These are phyloP conservation scores for Pythium chondricola DNA, from an alignment of 352 stramenopile species.

Conservation along the genomic window DNA sequence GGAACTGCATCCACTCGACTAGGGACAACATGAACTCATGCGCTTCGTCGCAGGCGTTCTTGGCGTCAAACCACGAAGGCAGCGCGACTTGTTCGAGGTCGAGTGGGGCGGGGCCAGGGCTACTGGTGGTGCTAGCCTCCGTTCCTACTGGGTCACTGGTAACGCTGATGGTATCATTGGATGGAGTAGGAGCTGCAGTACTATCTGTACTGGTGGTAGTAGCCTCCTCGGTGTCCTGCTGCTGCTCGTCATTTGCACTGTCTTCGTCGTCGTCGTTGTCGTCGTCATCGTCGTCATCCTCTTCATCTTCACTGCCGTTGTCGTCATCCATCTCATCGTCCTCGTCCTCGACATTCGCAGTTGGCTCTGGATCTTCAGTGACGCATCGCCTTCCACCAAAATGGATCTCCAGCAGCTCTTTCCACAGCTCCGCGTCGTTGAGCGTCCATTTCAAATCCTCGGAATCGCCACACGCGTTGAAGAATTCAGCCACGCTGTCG, in stretches of 20 bases:
- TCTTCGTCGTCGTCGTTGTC: slow-evolving; percentile 23
- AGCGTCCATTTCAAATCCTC: slow-evolving; percentile 12
- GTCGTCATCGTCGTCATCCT: slow-evolving; percentile 9
- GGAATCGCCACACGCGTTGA: not conserved
- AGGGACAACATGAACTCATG: slow-evolving; percentile 28
- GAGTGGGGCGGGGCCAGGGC: not conserved
- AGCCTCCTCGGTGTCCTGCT: not conserved
- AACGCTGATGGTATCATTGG: not conserved
- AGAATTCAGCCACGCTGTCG: slow-evolving; percentile 2
- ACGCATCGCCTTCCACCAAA: slow-evolving; percentile 11
- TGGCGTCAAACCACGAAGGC: slow-evolving; percentile 2
- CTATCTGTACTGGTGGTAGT: not conserved
- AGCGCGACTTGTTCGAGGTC: not conserved
- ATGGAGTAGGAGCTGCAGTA: not conserved
- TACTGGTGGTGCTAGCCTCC: too few relatives aligned
- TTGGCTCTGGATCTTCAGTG: not conserved
- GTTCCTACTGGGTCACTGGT: too few relatives aligned
- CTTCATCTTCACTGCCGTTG: not conserved
- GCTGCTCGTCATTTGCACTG: slow-evolving; percentile 12
- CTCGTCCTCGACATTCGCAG: not conserved
- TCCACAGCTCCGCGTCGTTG: slow-evolving; percentile 31
- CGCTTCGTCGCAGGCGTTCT: slow-evolving; percentile 19
- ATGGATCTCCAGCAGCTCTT: slow-evolving; percentile 22
- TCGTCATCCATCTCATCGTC: not conserved
- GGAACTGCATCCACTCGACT: slow-evolving; percentile 33